Conservation (phyloP, 2,329 filamentous ascomycete species). For the Fusarium kyushuense region DNA sequence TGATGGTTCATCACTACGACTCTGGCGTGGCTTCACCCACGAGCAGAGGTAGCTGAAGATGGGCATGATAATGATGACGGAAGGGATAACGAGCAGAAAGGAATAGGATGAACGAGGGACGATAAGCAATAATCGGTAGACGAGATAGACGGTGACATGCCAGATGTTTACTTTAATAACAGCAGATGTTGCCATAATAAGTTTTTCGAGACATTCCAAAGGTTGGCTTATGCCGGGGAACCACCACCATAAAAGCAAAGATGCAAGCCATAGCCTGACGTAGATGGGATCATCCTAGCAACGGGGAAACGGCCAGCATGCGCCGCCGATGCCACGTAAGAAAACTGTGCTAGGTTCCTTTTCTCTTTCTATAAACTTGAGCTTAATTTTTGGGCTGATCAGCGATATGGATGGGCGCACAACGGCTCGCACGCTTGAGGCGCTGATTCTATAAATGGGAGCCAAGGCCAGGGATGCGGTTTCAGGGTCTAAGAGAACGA, state of each 20-base stretch:
- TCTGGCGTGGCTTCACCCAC: slow-evolving; percentile 41
- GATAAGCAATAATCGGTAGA: background rate
- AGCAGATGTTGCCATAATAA: slow-evolving; percentile 20
- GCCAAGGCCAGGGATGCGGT: background rate
- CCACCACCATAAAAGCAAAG: slow-evolving; percentile 16
- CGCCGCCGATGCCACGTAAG: slow-evolving; percentile 44
- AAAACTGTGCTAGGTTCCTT: slow-evolving; percentile 3
- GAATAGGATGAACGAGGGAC: background rate
- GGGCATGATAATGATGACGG: slow-evolving; percentile 28
- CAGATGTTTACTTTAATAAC: slow-evolving; percentile 3
- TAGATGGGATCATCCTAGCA: slow-evolving; percentile 32
- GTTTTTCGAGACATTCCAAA: slow-evolving; percentile 15
- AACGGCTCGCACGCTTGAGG: slow-evolving; percentile 23
- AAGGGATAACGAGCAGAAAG: background rate
- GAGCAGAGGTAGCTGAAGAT: slow-evolving; percentile 43
- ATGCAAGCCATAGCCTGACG: slow-evolving; percentile 6
- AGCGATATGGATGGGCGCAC: slow-evolving; percentile 14
- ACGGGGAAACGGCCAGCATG: slow-evolving; percentile 30
- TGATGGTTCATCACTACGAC: slow-evolving; percentile 25
- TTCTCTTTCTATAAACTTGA: slow-evolving; percentile 4
- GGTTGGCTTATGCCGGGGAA: slow-evolving; percentile 22
- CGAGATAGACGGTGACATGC: background rate
- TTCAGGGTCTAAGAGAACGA: background rate
- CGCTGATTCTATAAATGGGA: slow-evolving; percentile 44
- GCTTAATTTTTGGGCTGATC: slow-evolving; percentile 22